These are phyloP conservation scores for Mucor indicus DNA, from an alignment of 371 early-diverging fungal species.

Conservation along the genomic window DNA sequence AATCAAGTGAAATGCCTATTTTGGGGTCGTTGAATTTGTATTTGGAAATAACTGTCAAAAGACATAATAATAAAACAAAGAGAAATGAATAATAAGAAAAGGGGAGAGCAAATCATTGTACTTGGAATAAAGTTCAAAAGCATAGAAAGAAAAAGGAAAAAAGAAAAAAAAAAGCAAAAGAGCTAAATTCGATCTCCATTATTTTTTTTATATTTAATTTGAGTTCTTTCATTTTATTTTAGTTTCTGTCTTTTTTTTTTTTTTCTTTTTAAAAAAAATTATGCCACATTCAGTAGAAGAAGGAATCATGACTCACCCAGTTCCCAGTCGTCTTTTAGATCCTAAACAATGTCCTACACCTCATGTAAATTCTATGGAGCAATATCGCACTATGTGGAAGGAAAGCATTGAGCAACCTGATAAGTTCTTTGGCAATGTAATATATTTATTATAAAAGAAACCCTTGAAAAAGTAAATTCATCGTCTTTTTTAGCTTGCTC, in stretches of 20 bases:
- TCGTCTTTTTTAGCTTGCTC: slow-evolving; percentile 48
- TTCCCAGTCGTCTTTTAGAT: slow-evolving; percentile 57
- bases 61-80: no score
- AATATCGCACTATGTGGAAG: slow-evolving; percentile 76
- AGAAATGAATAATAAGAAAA: no score
- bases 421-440: slow-evolving; percentile 84
- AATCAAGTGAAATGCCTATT: not conserved
- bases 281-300: slow-evolving; percentile 10
- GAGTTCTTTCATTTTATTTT: not conserved
- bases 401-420: slow-evolving; percentile 78
- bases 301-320: slow-evolving; percentile 36
- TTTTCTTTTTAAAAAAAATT: not conserved
- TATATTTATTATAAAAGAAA: not conserved
- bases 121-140: no score
- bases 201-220: not conserved
- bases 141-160: no score
- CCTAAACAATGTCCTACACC: slow-evolving; percentile 54
- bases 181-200: not conserved
- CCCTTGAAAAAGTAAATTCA: not conserved
- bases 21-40: not conserved
- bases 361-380: slow-evolving; percentile 69
- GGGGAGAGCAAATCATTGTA: not conserved
- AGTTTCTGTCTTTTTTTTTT: not conserved
- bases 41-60: no score
- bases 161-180: slow-evolving; percentile 5